Evolutionary conservation across 108 stramenopile genomes (phyloP).

Genomic region (Skeletonema costatum): DNA sequence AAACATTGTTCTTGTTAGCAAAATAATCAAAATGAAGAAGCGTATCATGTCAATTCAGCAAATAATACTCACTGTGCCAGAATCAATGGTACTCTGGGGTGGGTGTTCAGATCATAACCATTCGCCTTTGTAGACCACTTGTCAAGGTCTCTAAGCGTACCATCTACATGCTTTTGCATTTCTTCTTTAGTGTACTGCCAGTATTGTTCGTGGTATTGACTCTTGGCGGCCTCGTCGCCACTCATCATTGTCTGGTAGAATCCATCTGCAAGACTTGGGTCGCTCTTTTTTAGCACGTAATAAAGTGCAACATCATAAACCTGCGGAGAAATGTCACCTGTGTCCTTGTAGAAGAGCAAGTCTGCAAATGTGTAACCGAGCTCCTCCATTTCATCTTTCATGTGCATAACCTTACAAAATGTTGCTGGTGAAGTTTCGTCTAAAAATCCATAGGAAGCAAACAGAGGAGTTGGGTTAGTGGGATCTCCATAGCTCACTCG

Average conservation of each 20-base stretch:
- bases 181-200: slow-evolving; percentile 54
- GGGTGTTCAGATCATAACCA: slow-evolving; percentile 43
- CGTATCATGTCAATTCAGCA: no score
- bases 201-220: slow-evolving; percentile 57
- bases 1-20: no score
- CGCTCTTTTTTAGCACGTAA: slow-evolving; percentile 32
- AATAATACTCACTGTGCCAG: neutral
- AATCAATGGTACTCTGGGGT: slow-evolving; percentile 65
- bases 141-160: slow-evolving; percentile 48
- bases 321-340: slow-evolving; percentile 59
- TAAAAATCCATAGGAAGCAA: slow-evolving; percentile 65
- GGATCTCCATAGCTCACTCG: slow-evolving; percentile 54
- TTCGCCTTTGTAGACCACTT: slow-evolving; percentile 48
- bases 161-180: slow-evolving; percentile 60
- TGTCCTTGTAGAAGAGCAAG: slow-evolving; percentile 67
- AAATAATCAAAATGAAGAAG: no score
- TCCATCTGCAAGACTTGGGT: slow-evolving; percentile 21
- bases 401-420: slow-evolving; percentile 70
- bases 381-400: slow-evolving; percentile 51
- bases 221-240: slow-evolving; percentile 58
- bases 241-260: slow-evolving; percentile 56
- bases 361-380: slow-evolving; percentile 62
- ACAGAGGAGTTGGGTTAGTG: slow-evolving; percentile 57
- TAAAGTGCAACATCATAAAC: slow-evolving; percentile 67
- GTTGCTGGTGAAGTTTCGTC: slow-evolving; percentile 66